These are phyloP conservation scores for Cercospora janseana DNA, from an alignment of 2,329 filamentous ascomycete species.

Conservation along the genomic window DNA sequence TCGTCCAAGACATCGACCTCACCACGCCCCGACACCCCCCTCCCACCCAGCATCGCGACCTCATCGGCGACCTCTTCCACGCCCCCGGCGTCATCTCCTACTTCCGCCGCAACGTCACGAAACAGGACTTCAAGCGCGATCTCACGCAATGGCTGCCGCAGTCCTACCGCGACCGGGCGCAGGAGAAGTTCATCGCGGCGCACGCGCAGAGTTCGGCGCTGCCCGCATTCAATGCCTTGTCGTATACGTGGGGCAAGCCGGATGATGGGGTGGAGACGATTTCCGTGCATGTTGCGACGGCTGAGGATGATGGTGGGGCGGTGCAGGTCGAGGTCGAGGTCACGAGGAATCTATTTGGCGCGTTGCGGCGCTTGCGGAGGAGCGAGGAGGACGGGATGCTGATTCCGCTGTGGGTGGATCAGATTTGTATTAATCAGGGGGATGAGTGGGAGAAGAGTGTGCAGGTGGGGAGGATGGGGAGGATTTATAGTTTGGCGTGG, in stretches of 20 bases:
- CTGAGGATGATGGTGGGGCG: too few relatives aligned
- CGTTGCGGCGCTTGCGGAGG: neutral
- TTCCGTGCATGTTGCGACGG: neutral
- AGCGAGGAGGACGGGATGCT: neutral
- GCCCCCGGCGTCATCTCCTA: neutral
- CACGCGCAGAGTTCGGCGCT: neutral
- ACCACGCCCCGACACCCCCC: neutral
- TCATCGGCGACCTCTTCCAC: neutral
- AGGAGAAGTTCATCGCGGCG: neutral
- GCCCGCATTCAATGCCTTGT: neutral
- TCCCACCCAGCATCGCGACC: neutral
- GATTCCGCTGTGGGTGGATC: slow-evolving; percentile 4
- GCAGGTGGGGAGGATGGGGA: slow-evolving; percentile 1
- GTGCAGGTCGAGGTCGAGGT: neutral
- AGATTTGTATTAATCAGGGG: slow-evolving; percentile 6
- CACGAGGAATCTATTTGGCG: neutral
- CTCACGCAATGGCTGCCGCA: neutral
- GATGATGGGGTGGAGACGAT: neutral
- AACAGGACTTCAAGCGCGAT: neutral
- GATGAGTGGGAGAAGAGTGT: neutral
- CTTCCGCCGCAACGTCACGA: slow-evolving; percentile 5
- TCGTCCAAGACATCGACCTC: slow-evolving; percentile 6
- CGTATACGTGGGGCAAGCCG: slow-evolving; percentile 6
- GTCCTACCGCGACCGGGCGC: neutral
- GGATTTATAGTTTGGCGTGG: slow-evolving; percentile 4